Conservation (phyloP, 2,329 filamentous ascomycete species). For the Rhexocercosporidium sp. region DNA sequence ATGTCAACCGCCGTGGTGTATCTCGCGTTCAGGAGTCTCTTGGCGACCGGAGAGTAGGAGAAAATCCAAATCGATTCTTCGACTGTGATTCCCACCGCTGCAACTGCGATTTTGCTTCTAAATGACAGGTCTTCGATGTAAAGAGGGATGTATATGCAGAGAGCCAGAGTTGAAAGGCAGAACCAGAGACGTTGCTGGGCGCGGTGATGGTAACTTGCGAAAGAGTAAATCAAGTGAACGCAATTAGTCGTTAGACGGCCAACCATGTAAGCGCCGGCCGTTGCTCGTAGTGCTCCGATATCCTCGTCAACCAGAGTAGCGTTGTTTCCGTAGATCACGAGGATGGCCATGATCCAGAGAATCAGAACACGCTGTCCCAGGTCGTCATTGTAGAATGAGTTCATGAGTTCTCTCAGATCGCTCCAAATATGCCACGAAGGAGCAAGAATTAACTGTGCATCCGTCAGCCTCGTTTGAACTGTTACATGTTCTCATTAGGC, state of each 20-base stretch:
- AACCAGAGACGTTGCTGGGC: slow-evolving; percentile 52
- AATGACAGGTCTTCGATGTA: slow-evolving; percentile 50
- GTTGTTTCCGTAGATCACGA: slow-evolving; percentile 56
- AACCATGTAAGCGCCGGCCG: slow-evolving; percentile 52
- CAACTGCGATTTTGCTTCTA: slow-evolving; percentile 48
- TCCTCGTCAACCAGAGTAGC: slow-evolving; percentile 50
- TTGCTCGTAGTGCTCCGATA: slow-evolving; percentile 50
- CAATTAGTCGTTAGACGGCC: slow-evolving; percentile 51
- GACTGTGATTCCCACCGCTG: slow-evolving; percentile 49
- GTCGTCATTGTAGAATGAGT: slow-evolving; percentile 58
- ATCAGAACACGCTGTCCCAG: slow-evolving; percentile 52
- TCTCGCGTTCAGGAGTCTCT: slow-evolving; percentile 47
- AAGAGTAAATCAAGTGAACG: slow-evolving; percentile 46
- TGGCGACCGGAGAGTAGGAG: slow-evolving; percentile 51
- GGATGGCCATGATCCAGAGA: slow-evolving; percentile 56
- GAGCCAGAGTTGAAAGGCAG: slow-evolving; percentile 47
- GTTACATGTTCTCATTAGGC: background rate
- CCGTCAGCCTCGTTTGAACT: background rate
- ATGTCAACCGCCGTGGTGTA: slow-evolving; percentile 56
- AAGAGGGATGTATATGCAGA: slow-evolving; percentile 51
- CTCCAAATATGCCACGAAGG: slow-evolving; percentile 57
- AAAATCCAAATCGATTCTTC: slow-evolving; percentile 52
- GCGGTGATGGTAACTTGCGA: slow-evolving; percentile 54
- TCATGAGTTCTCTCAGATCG: slow-evolving; percentile 56
- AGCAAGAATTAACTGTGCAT: slow-evolving; percentile 48